These are phyloP conservation scores for Candida khao-thaluensis DNA, from an alignment of 805 yeast species.

Conservation along the genomic window DNA sequence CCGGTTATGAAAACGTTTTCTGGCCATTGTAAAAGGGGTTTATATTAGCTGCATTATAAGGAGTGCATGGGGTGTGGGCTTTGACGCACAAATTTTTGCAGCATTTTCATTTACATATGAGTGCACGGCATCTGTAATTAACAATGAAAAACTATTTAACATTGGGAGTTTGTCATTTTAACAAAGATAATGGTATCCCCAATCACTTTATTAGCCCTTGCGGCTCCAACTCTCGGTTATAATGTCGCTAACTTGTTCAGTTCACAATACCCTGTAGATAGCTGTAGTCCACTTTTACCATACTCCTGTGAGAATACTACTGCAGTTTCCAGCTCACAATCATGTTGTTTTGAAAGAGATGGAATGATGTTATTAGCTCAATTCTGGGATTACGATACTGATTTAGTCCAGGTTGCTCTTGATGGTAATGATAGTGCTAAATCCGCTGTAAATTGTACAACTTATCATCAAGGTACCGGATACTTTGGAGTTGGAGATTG, in stretches of 20 bases:
- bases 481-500: conserved; percentile 7
- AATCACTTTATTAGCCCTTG: conserved; percentile 4
- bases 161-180: neutral
- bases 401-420: conserved; percentile 4
- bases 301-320: conserved; percentile 32
- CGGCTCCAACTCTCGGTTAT: neutral
- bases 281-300: conserved; percentile 9
- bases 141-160: neutral
- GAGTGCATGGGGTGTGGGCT: conserved; percentile 3
- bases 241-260: conserved; percentile 1
- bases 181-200: conserved; percentile 9
- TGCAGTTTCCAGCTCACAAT: conserved; percentile 26
- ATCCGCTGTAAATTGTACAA: neutral
- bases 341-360: conserved; percentile 85
- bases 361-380: conserved; percentile 84
- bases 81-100: conserved; percentile 3
- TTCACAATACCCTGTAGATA: conserved; percentile 7
- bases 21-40: too few relatives aligned
- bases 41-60: conserved; percentile 4
- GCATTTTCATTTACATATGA: conserved; percentile 1
- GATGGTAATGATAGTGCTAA: conserved; percentile 5
- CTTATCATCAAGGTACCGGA: conserved; percentile 6
- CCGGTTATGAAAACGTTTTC: neutral
- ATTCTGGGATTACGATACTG: conserved; percentile 85
- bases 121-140: conserved; percentile 4